Percentiles rank a stretch among this genome's conserved stretches.
Evolutionary conservation across 139 green algal genomes (phyloP).

Genomic region (Chlorella ohadii): DNA sequence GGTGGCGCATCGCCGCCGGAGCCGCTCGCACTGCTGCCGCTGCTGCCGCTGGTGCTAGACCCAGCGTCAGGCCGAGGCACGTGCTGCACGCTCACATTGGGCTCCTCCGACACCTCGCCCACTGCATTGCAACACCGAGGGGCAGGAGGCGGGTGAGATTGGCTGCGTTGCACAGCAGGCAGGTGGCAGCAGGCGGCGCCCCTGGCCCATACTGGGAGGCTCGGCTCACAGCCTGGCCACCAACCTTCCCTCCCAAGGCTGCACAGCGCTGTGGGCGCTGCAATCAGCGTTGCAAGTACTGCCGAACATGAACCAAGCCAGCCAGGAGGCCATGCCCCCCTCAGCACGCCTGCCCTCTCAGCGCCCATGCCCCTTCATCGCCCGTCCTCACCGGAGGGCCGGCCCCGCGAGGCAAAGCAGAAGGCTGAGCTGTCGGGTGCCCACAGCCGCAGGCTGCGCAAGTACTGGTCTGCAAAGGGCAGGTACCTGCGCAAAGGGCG

Average conservation of each 20-base stretch:
- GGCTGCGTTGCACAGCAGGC: too few species aligned
- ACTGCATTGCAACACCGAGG: slow-evolving; percentile 9
- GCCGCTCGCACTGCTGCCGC: neutral
- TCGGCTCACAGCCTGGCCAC: too few species aligned
- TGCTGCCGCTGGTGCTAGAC: neutral
- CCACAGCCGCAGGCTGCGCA: slow-evolving; percentile 13
- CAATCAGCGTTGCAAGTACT: too few species aligned
- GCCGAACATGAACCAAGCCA: too few species aligned
- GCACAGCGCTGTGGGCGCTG: too few species aligned
- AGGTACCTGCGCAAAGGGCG: slow-evolving; percentile 8
- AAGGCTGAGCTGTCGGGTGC: slow-evolving; percentile 10
- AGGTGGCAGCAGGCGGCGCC: too few species aligned
- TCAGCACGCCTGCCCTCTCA: too few species aligned
- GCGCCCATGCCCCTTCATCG: too few species aligned
- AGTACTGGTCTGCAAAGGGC: slow-evolving; percentile 29
- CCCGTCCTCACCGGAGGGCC: slow-evolving; percentile 2
- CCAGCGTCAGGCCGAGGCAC: neutral
- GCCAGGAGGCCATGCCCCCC: too few species aligned
- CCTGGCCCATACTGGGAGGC: too few species aligned
- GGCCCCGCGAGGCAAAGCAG: slow-evolving; percentile 8
- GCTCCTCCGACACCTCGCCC: slow-evolving; percentile 5
- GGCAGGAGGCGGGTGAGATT: neutral
- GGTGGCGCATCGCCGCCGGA: neutral
- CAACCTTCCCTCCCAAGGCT: too few species aligned
- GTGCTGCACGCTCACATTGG: neutral